phyloP scores from a whole-genome alignment of 768 basidiomycete genomes.

The Calocybe cyanea region DNA sequence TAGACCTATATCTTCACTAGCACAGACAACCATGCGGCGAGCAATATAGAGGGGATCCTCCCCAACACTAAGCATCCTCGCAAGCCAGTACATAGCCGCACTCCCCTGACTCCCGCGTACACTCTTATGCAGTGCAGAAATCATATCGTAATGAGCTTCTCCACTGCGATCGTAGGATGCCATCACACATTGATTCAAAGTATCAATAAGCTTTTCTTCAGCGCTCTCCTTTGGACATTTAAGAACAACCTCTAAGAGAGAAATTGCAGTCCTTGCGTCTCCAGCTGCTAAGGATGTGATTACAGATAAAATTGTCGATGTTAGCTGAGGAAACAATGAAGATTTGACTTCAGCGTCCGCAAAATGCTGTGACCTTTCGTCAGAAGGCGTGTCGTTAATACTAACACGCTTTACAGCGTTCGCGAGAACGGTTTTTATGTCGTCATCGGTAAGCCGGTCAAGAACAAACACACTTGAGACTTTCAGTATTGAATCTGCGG shows the following conservation, averaged over 20 bases:
- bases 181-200: slow-evolving; percentile 59
- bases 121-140: slow-evolving; percentile 80
- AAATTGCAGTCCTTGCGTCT: slow-evolving; percentile 76
- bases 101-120: slow-evolving; percentile 72
- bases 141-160: slow-evolving; percentile 78
- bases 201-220: slow-evolving; percentile 49
- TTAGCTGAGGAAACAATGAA: slow-evolving; percentile 34
- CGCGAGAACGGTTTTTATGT: slow-evolving; percentile 54
- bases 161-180: slow-evolving; percentile 73
- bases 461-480: slow-evolving; percentile 65
- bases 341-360: slow-evolving; percentile 12
- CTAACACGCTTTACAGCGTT: slow-evolving; percentile 40
- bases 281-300: slow-evolving; percentile 57
- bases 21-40: slow-evolving; percentile 71
- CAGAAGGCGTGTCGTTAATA: slow-evolving; percentile 11
- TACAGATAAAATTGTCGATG: slow-evolving; percentile 40
- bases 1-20: slow-evolving; percentile 83
- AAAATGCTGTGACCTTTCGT: slow-evolving; percentile 15
- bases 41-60: slow-evolving; percentile 81
- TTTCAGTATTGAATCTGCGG: background rate
- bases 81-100: slow-evolving; percentile 87
- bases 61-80: slow-evolving; percentile 75
- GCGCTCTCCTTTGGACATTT: slow-evolving; percentile 33
- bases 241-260: slow-evolving; percentile 69
- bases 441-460: slow-evolving; percentile 59